Percentiles rank a stretch among this genome's conserved stretches.
phyloP scores from a whole-genome alignment of 495 filamentous ascomycete species.

The Usnea hakonensis region DNA sequence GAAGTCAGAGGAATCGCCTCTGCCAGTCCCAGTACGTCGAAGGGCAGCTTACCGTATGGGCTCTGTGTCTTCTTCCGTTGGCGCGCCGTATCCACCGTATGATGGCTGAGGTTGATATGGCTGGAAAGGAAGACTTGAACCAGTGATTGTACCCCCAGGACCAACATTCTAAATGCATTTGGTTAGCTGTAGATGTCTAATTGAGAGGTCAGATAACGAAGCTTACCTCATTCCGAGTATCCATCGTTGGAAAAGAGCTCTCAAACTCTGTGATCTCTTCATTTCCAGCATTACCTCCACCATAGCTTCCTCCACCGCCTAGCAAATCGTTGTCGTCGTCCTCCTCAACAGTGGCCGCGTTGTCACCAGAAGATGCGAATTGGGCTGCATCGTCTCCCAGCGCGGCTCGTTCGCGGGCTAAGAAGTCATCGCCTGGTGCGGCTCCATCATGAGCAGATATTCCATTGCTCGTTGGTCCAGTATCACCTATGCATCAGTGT shows the following conservation, averaged over 20 bases:
- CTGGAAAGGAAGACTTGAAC: conserved; percentile 69
- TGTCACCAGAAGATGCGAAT: conserved; percentile 76
- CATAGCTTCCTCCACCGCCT: conserved; percentile 47
- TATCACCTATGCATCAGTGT: conserved; percentile 44
- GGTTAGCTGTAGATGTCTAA: neutral
- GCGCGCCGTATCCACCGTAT: conserved; percentile 40
- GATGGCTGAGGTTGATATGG: conserved; percentile 33
- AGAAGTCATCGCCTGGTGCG: conserved; percentile 64
- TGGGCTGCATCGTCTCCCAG: conserved; percentile 89
- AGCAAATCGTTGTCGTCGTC: conserved; percentile 65
- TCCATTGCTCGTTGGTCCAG: conserved; percentile 38
- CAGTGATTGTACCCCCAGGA: conserved; percentile 83
- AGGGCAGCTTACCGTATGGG: conserved; percentile 55
- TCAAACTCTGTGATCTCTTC: conserved; percentile 70
- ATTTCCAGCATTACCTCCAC: conserved; percentile 34
- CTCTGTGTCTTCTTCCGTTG: conserved; percentile 71
- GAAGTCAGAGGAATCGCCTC: neutral
- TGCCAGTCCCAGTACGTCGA: neutral
- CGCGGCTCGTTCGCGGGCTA: conserved; percentile 76
- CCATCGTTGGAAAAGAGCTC: conserved; percentile 78
- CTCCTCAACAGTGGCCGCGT: conserved; percentile 42
- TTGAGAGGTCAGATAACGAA: neutral
- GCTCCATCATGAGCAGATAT: conserved; percentile 36
- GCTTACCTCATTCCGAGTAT: conserved; percentile 70
- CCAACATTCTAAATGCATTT: conserved; percentile 58